These are phyloP conservation scores for Rosa multiflora DNA, from an alignment of 306 rosid genomes.

Conservation along the genomic window DNA sequence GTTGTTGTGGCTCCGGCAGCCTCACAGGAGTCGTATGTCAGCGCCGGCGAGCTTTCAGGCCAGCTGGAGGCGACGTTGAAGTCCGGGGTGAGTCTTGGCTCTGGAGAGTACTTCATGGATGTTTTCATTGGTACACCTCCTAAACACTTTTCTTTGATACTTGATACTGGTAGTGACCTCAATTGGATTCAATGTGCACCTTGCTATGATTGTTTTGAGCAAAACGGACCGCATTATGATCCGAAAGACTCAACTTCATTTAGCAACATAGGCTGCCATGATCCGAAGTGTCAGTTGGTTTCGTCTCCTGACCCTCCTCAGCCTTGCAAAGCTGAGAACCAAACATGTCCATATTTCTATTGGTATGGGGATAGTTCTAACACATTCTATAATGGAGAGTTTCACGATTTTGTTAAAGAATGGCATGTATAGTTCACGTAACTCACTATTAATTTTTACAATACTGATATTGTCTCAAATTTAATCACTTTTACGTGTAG, in stretches of 20 bases:
- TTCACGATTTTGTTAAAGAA: background rate
- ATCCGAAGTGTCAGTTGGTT: constrained; percentile 64
- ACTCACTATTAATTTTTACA: no score
- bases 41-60: constrained; percentile 34
- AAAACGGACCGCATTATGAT: constrained; percentile 75
- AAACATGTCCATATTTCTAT: constrained; percentile 82
- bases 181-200: constrained; percentile 98
- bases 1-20: constrained; percentile 34
- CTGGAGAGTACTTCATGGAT: constrained; percentile 98
- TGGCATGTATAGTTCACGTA: background rate
- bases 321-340: constrained; percentile 71
- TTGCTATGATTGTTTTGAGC: constrained; percentile 88
- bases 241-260: constrained; percentile 75
- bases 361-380: constrained; percentile 99
- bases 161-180: constrained; percentile 96
- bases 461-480: background rate
- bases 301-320: constrained; percentile 85
- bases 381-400: constrained; percentile 22
- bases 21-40: constrained; percentile 41
- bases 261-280: constrained; percentile 65
- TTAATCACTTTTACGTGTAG: no score
- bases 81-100: constrained; percentile 94
- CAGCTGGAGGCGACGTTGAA: constrained; percentile 84
- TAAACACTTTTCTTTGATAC: constrained; percentile 78
- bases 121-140: constrained; percentile 95